phyloP scores from a whole-genome alignment of 2,329 filamentous ascomycete genomes.

The Ceratocystiopsis minuta region DNA sequence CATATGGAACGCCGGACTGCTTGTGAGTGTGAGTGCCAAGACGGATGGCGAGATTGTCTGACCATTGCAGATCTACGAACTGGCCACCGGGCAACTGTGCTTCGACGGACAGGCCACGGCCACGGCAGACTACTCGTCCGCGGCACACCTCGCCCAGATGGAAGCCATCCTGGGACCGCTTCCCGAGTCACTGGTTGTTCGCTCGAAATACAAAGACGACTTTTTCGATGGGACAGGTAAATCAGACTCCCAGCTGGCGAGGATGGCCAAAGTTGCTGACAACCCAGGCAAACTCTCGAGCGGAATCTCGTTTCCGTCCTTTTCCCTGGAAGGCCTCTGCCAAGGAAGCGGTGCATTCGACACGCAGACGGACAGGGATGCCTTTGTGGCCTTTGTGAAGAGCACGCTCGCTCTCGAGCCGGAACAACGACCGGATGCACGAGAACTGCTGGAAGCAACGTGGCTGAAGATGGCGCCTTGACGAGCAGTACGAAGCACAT shows the following conservation, averaged over 20 bases:
- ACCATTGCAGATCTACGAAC: not conserved
- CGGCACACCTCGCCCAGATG: slow-evolving; percentile 2
- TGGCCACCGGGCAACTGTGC: slow-evolving; percentile 1
- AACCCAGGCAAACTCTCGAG: not conserved
- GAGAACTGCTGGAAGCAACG: not conserved
- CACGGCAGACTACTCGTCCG: not conserved
- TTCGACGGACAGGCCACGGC: slow-evolving; percentile 3
- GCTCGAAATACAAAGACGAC: too few relatives aligned
- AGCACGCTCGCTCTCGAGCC: slow-evolving; percentile 1
- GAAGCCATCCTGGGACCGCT: not conserved
- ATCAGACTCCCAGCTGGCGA: too few relatives aligned
- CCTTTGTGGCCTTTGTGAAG: not conserved
- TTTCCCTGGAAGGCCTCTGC: not conserved
- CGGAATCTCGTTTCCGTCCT: not conserved
- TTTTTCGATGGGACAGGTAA: too few relatives aligned
- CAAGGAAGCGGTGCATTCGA: not conserved
- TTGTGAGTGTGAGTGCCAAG: not conserved
- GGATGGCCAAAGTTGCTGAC: too few relatives aligned
- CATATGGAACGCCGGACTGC: slow-evolving; percentile 1
- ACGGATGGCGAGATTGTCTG: not conserved
- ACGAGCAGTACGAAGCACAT: too few relatives aligned
- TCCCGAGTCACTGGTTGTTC: not conserved
- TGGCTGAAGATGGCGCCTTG: not conserved
- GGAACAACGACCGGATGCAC: not conserved
- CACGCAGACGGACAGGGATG: not conserved